Evolutionary conservation across 2,329 filamentous ascomycete species (phyloP).

Genomic region (Aspergillus pseudoglaucus): DNA sequence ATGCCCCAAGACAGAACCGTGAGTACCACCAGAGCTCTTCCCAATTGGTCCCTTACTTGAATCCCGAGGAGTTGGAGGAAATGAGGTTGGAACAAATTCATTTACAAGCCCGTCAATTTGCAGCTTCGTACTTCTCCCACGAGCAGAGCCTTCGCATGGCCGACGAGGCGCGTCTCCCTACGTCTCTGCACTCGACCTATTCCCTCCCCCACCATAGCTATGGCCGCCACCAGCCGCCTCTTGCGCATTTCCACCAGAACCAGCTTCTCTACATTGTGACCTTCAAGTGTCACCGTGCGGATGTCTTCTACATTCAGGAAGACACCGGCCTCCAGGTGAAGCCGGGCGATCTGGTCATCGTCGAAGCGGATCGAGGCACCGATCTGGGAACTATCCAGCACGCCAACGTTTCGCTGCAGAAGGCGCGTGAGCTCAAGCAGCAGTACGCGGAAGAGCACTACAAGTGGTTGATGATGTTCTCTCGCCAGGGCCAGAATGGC

Average conservation of each 20-base stretch:
- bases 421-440: slow-evolving; percentile 82
- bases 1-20: slow-evolving; percentile 36
- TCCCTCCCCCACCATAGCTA: slow-evolving; percentile 29
- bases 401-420: slow-evolving; percentile 79
- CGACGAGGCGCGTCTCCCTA: slow-evolving; percentile 28
- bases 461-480: slow-evolving; percentile 99
- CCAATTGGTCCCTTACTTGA: slow-evolving; percentile 26
- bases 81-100: slow-evolving; percentile 25
- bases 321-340: slow-evolving; percentile 88
- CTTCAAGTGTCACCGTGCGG: slow-evolving; percentile 92
- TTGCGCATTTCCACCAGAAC: slow-evolving; percentile 34
- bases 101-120: slow-evolving; percentile 34
- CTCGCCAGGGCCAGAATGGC: slow-evolving; percentile 58
- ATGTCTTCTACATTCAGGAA: slow-evolving; percentile 95
- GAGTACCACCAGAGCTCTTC: slow-evolving; percentile 30
- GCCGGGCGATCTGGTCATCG: slow-evolving; percentile 88
- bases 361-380: slow-evolving; percentile 92
- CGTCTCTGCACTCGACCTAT: slow-evolving; percentile 35
- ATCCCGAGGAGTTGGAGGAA: slow-evolving; percentile 16
- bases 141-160: slow-evolving; percentile 29
- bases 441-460: slow-evolving; percentile 93
- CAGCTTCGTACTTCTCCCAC: slow-evolving; percentile 41
- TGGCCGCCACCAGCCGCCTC: slow-evolving; percentile 31
- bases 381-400: slow-evolving; percentile 89
- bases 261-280: slow-evolving; percentile 67